phyloP scores from a whole-genome alignment of 2,329 filamentous ascomycete species.

The Periconia macrospinosa region DNA sequence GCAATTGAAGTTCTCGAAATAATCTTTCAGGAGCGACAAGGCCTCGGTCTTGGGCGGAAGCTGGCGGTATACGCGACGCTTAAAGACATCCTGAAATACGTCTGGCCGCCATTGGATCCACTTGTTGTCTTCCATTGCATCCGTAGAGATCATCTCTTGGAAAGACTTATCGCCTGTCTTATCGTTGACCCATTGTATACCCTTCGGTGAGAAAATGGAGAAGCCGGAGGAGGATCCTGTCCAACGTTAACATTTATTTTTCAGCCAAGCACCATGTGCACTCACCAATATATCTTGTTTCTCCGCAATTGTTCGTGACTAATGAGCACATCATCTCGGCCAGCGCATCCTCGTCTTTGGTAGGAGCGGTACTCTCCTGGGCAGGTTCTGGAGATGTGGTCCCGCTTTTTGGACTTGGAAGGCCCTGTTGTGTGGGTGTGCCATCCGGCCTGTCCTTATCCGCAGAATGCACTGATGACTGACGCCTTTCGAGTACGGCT shows the following conservation, averaged over 20 bases:
- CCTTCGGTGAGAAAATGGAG: slow-evolving; percentile 97
- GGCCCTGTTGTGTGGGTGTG: slow-evolving; percentile 50
- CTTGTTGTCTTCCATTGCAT: slow-evolving; percentile 85
- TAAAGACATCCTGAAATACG: slow-evolving; percentile 90
- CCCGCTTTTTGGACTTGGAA: slow-evolving; percentile 54
- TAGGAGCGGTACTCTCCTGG: slow-evolving; percentile 40
- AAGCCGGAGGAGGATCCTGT: slow-evolving; percentile 93
- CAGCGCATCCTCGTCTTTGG: slow-evolving; percentile 74
- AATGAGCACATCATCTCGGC: slow-evolving; percentile 99
- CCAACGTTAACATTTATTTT: slow-evolving; percentile 19
- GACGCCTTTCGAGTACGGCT: slow-evolving; percentile 33
- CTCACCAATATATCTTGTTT: slow-evolving; percentile 90
- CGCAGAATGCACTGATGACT: slow-evolving; percentile 33
- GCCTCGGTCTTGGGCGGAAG: slow-evolving; percentile 87
- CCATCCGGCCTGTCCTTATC: slow-evolving; percentile 30
- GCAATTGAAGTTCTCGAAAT: slow-evolving; percentile 98
- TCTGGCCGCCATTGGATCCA: slow-evolving; percentile 99
- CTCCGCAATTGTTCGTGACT: slow-evolving; percentile 90
- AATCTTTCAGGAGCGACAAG: slow-evolving; percentile 85
- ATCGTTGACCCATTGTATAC: slow-evolving; percentile 97
- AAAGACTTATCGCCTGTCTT: slow-evolving; percentile 97
- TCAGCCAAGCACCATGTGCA: slow-evolving; percentile 18
- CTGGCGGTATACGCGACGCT: slow-evolving; percentile 78
- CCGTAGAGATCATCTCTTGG: slow-evolving; percentile 90
- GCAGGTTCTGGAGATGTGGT: slow-evolving; percentile 54